Base-by-base conservation (phyloP, 2,329 filamentous ascomycete species). In the Fusarium piperis region DNA sequence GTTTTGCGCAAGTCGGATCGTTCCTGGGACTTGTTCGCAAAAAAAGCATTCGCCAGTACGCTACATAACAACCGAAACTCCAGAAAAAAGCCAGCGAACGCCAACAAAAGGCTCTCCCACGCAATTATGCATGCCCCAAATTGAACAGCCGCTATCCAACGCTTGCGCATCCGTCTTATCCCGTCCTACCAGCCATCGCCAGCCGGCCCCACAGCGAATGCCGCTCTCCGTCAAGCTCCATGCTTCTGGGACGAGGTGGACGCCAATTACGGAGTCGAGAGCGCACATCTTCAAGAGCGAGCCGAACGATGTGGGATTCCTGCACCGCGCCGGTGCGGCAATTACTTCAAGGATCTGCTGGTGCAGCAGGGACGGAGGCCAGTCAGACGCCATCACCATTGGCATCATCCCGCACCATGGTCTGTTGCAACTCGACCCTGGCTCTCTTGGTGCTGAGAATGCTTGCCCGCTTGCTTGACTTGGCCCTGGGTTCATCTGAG, bases 101-200 rank as follows among this genome's bases (percentile, higher is more conserved):
- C 28, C n/a, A 44, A 67, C 51, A 63, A 64, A 72, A 51, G 69
- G 62, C 59, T 58, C 48, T 63, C 35, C 62, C 69, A 64, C 62
- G 62, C 52, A 60, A 70, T 59, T 70, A 72, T 70, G 70, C 55
- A 62, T 52, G 35, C n/a, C 26, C 64, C 59, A 53, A 61, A 41
- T 73, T 48, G n/a, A 68, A 44, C 57, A 44, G 52, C 64, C 69
- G 61, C 71, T 67, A 65, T 66, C 46, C 57, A 57, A 57, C 53
- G 59, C 73, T 59, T 63, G 62, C 69, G 57, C 51, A 67, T 72
- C 74, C 71, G 70, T 70, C 38, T 73, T 62, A 59, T 67, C 71
- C 74, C 68, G 66, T 60, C 65, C 66, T 64, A 46, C 46, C 39
- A 60, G 61, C 63, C 69, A 56, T 57, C 59, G 59, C 41, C 61